phyloP scores from a whole-genome alignment of 1,139 yeast species.

The Debaryomyces robertsiae region DNA sequence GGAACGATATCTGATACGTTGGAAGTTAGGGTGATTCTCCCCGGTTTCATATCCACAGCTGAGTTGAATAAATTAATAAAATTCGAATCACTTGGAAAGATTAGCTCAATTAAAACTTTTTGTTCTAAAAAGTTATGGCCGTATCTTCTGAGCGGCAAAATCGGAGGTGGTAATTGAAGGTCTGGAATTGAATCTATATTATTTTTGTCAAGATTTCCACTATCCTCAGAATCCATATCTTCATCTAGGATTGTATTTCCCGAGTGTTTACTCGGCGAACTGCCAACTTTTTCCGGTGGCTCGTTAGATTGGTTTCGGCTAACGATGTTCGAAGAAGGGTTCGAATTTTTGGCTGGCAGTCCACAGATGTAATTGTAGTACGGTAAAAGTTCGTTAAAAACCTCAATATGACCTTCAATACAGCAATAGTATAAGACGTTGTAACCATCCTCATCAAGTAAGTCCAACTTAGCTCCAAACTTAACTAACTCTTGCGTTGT shows the following conservation, averaged over 20 bases:
- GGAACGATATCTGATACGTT: constrained; percentile 76
- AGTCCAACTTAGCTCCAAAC: constrained; percentile 69
- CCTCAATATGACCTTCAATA: constrained; percentile 88
- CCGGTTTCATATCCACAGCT: constrained; percentile 49
- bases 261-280: constrained; percentile 1
- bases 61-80: constrained; percentile 55
- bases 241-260: constrained; percentile 36
- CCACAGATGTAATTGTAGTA: constrained; percentile 29
- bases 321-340: background rate
- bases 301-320: background rate
- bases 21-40: constrained; percentile 75
- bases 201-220: constrained; percentile 32
- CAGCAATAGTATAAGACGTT: constrained; percentile 88
- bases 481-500: constrained; percentile 73
- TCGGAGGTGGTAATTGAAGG: constrained; percentile 91
- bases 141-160: constrained; percentile 86
- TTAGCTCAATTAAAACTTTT: constrained; percentile 78
- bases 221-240: constrained; percentile 45
- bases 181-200: constrained; percentile 83
- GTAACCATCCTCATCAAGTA: constrained; percentile 82
- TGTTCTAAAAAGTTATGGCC: constrained; percentile 95
- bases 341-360: background rate
- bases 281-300: constrained; percentile 1
- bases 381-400: constrained; percentile 63
- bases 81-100: constrained; percentile 57